Conservation (phyloP, 2,329 filamentous ascomycete genomes). For the Gnomoniopsis smithogilvyi region DNA sequence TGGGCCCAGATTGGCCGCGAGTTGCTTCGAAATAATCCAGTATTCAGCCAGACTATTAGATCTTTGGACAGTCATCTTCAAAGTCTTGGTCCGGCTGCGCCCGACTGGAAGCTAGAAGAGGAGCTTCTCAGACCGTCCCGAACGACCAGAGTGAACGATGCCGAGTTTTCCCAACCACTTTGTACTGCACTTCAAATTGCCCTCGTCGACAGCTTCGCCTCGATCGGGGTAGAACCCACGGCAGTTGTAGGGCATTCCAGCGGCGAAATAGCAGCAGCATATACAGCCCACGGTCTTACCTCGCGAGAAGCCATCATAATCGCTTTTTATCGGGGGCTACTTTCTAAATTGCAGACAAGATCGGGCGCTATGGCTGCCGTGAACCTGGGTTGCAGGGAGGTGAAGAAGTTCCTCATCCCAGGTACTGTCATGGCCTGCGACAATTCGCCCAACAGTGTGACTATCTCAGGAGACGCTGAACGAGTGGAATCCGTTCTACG, state of each 20-base stretch:
- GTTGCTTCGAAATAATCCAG: conserved; percentile 24
- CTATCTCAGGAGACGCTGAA: conserved; percentile 30
- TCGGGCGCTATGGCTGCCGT: conserved; percentile 3
- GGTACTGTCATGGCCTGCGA: conserved; percentile 5
- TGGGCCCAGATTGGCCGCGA: conserved; percentile 27
- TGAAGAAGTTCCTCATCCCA: neutral
- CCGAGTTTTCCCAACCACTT: conserved; percentile 29
- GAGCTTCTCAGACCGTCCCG: conserved; percentile 20
- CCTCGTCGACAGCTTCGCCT: conserved; percentile 25
- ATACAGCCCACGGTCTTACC: conserved; percentile 2
- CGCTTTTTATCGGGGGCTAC: neutral
- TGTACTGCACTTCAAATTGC: conserved; percentile 29
- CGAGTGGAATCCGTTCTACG: conserved; percentile 20
- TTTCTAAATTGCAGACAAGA: neutral
- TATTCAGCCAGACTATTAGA: neutral
- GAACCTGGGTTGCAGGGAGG: neutral
- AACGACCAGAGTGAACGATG: conserved; percentile 20
- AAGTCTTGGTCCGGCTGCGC: neutral
- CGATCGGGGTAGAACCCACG: conserved; percentile 22
- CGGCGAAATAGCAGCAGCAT: conserved; percentile 14
- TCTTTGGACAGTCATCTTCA: conserved; percentile 16
- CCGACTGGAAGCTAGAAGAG: conserved; percentile 6
- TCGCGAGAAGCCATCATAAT: neutral
- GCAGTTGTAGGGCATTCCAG: conserved; percentile 29
- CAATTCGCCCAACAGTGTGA: conserved; percentile 26